Evolutionary conservation across 306 rosid genomes (phyloP), one percentile per base, ranked within the genome.

Genomic region (Gillenia trifoliata): DNA sequence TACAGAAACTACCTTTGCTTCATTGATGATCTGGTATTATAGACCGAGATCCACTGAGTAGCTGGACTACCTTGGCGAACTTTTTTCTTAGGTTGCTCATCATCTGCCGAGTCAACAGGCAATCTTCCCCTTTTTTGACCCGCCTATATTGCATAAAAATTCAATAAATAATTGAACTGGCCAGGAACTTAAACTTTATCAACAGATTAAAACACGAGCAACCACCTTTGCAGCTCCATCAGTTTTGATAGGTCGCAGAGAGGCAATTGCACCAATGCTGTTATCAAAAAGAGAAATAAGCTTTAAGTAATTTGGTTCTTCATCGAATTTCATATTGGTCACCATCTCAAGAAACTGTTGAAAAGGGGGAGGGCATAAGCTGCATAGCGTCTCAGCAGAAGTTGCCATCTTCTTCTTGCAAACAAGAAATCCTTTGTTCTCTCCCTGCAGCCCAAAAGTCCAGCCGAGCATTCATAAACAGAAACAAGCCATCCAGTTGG

Each of bases 341-440:
- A 81, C 84, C 71, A 81, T 75, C 66, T 81, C 84, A 20, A 81
- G 72, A 70, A 81, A 81, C 57, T 71, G 59, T 66, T 76, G 80
- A 56, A 81, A 81, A 3, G 84, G 84, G 49, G 80, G 63, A 33
- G 84, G 84, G 43, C 84, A 81, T 49, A 62, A 75, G 74, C 52
- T 9, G 64, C 84, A 81, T 72, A 81, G 65, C 31, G 52, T 55
- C 80, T 81, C 84, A 4, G 84, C 74, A 15, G 84, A 75, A 43
- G 84, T 81, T 66, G 80, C 80, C 84, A 81, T 81, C 70, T 81
- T 81, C 70, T 77, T 81, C 77, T 81, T 81, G 62, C 84, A 81
- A 30, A 81, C 84, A 76, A 81, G 84, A 71, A 76, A 81, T 33
- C 84, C 80, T 81, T 81, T 81, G 71, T 81, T 81, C 43, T 81